Evolutionary conservation across 352 stramenopile genomes (phyloP), one percentile per base, ranked within the genome.

Genomic region (Saprolegnia parasitica): DNA sequence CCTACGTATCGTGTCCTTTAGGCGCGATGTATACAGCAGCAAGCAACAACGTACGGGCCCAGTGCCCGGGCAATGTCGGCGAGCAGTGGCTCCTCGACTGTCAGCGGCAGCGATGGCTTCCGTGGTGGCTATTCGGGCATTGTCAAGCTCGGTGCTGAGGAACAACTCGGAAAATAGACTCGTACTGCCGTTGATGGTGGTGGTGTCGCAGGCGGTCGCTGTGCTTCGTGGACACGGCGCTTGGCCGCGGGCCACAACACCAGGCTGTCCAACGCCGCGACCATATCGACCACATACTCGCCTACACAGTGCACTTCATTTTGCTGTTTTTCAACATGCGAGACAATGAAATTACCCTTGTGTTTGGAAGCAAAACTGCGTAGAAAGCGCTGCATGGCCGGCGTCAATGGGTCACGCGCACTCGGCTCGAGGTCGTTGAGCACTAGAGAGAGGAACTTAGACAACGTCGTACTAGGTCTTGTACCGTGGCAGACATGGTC

Each of bases 221-320:
- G 29, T 5, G 29, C 29, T 35, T 35, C 5, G 29, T 35, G 29
- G 5, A 35, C 29, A 35, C 29, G 29, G 29, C 5, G 29, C 29
- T 35, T 35, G 29, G 29, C 29, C 29, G 29, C 5, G 29, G 29
- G 29, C 47, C 47, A 55, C 5, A 55, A 5, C n/a, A 29, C 47
- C 47, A 55, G 5, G 24, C 47, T 55, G 24, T 55, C 24, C 24
- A 55, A 29, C 24, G 47, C 47, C n/a, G 47, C n/a, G 2, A 5
- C 24, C n/a, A 55, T 55, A 29, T 55, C 47, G n/a, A 55, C 24
- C 47, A 55, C 47, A 29, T 55, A 55, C 47, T 55, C 47, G 47
- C 47, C 47, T 55, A 55, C 47, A 5, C n/a, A 55, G 2, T 5
- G 24, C 24, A 52, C 46, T 21, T 52, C 29, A 35, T 35, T 35